Percentiles rank a stretch among this genome's conserved stretches.
phyloP scores from a whole-genome alignment of 2,329 filamentous ascomycete species.

The Neoscytalidium dimidiatum region DNA sequence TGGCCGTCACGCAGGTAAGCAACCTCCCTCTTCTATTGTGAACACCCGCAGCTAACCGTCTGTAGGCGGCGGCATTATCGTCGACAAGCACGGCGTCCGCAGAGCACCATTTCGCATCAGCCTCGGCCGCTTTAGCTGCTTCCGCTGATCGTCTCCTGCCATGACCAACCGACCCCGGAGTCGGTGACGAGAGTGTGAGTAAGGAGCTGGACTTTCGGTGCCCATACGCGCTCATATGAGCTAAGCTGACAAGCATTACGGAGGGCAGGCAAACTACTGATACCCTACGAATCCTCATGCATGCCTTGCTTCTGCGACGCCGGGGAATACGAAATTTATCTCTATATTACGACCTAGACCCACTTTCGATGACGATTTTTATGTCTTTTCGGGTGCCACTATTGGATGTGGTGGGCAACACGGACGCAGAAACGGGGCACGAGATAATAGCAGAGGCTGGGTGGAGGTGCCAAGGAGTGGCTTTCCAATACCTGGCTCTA shows the following conservation, averaged over 20 bases:
- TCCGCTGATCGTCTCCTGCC: constrained; percentile 42
- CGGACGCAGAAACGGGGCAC: background rate
- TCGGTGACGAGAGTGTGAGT: background rate
- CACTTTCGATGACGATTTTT: constrained; percentile 2
- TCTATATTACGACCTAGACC: background rate
- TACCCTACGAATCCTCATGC: constrained; percentile 5
- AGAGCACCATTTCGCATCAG: constrained; percentile 55
- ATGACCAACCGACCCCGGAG: background rate
- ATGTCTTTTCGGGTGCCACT: background rate
- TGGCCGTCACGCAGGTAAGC: constrained; percentile 44
- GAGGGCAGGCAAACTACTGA: constrained; percentile 3
- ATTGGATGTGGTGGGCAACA: background rate
- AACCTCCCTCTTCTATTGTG: constrained; percentile 25
- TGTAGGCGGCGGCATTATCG: constrained; percentile 52
- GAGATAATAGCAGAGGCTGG: background rate
- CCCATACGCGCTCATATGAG: background rate
- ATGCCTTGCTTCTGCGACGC: background rate
- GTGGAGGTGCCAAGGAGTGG: background rate
- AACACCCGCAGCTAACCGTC: background rate
- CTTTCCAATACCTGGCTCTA: background rate
- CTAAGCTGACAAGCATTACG: constrained; percentile 3
- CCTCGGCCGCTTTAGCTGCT: constrained; percentile 55
- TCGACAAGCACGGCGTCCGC: constrained; percentile 54
- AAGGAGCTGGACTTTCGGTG: background rate
- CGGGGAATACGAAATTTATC: background rate